Conservation (phyloP, 257 asterid genomes). For the Coffea eugenioides region DNA sequence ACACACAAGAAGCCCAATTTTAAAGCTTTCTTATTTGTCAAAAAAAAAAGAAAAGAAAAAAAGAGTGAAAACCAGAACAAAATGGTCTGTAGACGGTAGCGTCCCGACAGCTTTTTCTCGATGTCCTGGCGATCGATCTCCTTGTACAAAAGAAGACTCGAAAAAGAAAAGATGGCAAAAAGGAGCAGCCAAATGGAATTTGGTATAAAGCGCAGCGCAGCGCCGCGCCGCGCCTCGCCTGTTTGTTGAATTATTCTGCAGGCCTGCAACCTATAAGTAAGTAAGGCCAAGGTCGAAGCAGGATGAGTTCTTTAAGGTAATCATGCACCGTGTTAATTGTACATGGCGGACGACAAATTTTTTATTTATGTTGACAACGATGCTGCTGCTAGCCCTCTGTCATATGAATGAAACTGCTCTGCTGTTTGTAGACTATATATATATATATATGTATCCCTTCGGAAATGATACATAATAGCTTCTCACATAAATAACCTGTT, state of each 20-base stretch:
- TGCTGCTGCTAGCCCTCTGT: not conserved
- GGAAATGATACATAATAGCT: not conserved
- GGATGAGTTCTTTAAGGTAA: not conserved
- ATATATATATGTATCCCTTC: not conserved
- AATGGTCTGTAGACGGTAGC: not conserved
- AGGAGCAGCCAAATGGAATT: not conserved
- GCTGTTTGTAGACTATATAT: not conserved
- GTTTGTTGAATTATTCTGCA: constrained; percentile 10
- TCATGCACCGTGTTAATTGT: not conserved
- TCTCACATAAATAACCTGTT: not conserved
- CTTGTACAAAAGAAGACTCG: not conserved
- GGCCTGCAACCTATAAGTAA: constrained; percentile 2
- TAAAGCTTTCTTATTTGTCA: too few species aligned
- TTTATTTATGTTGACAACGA: not conserved
- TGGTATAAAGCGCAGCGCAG: not conserved
- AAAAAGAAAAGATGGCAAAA: not conserved
- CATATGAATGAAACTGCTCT: not conserved
- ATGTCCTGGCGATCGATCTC: not conserved
- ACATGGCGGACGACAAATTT: not conserved
- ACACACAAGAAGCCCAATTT: not conserved
- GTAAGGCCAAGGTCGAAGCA: not conserved
- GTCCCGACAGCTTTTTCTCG: constrained; percentile 16
- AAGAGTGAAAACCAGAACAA: not conserved
- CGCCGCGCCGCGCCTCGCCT: not conserved
- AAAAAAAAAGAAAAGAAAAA: too few species aligned